A percentile compares a stretch with the other conserved stretches of the same genome.
Conservation (phyloP, 371 early-diverging fungal species). For the Coemansia sp. region DNA sequence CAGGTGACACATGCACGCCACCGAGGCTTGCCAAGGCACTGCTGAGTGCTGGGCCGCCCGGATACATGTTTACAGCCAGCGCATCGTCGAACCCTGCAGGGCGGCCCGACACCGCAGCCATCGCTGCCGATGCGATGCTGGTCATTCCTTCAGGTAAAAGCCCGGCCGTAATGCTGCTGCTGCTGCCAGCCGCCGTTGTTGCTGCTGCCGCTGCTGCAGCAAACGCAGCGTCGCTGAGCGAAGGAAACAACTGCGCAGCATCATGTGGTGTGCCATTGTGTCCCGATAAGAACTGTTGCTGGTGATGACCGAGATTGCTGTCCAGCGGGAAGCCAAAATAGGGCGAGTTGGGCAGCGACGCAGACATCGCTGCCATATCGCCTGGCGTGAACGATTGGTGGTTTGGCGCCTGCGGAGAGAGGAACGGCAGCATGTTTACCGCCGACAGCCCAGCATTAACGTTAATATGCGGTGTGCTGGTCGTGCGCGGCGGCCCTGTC, state of each 20-base stretch:
- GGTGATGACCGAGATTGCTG: slow-evolving; percentile 1
- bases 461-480: slow-evolving; percentile 7
- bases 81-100: slow-evolving; percentile 11
- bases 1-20: slow-evolving; percentile 7
- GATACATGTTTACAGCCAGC: slow-evolving; percentile 14
- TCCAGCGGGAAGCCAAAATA: slow-evolving; percentile 30
- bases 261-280: slow-evolving; percentile 20
- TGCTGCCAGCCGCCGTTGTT: background rate
- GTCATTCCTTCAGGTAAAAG: slow-evolving; percentile 3
- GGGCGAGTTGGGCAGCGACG: slow-evolving; percentile 48
- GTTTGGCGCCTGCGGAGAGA: slow-evolving; percentile 35
- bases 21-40: background rate
- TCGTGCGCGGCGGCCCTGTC: background rate
- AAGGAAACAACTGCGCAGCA: slow-evolving; percentile 26
- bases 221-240: slow-evolving; percentile 31
- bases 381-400: slow-evolving; percentile 15
- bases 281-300: slow-evolving; percentile 1
- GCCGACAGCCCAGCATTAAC: background rate
- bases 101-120: background rate
- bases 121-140: slow-evolving; percentile 10
- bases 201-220: slow-evolving; percentile 18
- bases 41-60: background rate
- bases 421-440: slow-evolving; percentile 13
- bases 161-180: background rate
- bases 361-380: slow-evolving; percentile 33